Evolutionary conservation across 192 early-diverging fungal genomes (phyloP), one percentile per base, ranked within the genome.

Genomic region (Radiomyces spectabilis): DNA sequence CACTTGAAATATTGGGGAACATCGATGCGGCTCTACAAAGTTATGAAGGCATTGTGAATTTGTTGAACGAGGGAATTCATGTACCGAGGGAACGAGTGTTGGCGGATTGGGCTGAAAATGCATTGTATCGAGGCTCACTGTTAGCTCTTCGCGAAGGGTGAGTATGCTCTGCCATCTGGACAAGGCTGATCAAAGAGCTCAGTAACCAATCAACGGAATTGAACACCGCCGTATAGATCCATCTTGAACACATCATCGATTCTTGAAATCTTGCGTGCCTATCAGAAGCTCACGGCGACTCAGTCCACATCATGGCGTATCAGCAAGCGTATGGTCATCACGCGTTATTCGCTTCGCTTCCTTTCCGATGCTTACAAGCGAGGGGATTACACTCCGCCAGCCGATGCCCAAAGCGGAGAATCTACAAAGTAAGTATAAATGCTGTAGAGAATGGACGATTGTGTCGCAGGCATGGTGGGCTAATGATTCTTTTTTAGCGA

Each of bases 71-170:
- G 50, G 22, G 34, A n/a, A 24, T 15, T 6, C n/a, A 12, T 10
- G 19, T 8, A 29, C 34, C n/a, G n/a, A 48, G 30, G 43, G 38
- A 18, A 39, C 30, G 26, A 22, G n/a, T 38, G 26, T 65, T 84
- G 25, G 46, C 71, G 9, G 70, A 81, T 42, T 87, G 87, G 84
- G 57, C 74, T 8, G 85, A 89, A 48, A 75, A 84, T 51, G 81
- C 81, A 15, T 59, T 89, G 54, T 89, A 87, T 63, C 79, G 83
- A 22, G 74, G 73, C 3, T 59, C 73, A 5, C 64, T 86, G 53
- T 48, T 84, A 35, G 71, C 66, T 41, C 22, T 71, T 35, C 53
- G 66, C 26, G 52, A 59, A 18, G 56, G 63, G 74, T 79, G 72
- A 63, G 51, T 38, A 5, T 21, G 21, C n/a, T n/a, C n/a, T n/a